phyloP scores from a whole-genome alignment of 768 basidiomycete species.

The Termitomyces sp. region DNA sequence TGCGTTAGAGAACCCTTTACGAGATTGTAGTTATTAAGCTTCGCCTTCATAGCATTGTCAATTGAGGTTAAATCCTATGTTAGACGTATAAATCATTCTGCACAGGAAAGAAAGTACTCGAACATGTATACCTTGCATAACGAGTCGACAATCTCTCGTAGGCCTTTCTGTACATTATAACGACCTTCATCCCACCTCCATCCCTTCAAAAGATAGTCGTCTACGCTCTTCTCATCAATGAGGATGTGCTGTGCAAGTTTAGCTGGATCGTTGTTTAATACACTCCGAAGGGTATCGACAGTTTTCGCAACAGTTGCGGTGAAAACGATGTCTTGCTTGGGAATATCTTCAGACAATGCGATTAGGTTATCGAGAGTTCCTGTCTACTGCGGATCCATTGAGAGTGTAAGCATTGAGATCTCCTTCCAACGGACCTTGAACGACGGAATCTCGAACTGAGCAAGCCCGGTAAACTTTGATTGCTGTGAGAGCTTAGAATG shows the following conservation, averaged over 20 bases:
- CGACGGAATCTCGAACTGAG: conserved; percentile 69
- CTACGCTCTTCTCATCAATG: conserved; percentile 74
- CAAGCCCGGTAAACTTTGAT: conserved; percentile 50
- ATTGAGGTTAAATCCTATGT: conserved; percentile 88
- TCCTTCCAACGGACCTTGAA: conserved; percentile 68
- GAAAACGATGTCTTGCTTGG: conserved; percentile 87
- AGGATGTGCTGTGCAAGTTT: conserved; percentile 72
- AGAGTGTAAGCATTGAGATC: conserved; percentile 1
- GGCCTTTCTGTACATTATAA: conserved; percentile 76
- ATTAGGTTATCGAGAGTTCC: conserved; percentile 91
- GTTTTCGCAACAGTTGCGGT: conserved; percentile 85
- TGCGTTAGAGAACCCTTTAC: conserved; percentile 89
- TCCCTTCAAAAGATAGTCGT: conserved; percentile 68
- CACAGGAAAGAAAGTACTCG: background rate
- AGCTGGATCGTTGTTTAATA: conserved; percentile 81
- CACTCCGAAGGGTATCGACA: conserved; percentile 87
- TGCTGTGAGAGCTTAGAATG: conserved; percentile 54
- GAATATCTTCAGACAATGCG: conserved; percentile 84
- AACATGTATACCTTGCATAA: conserved; percentile 65
- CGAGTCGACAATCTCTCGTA: conserved; percentile 80
- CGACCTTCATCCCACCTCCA: conserved; percentile 96
- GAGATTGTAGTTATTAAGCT: conserved; percentile 86
- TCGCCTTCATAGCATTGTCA: conserved; percentile 90
- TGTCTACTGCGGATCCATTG: conserved; percentile 45
- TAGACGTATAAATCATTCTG: conserved; percentile 5